These are phyloP conservation scores for Pilatotrama ljubarskyi DNA, from an alignment of 768 basidiomycete genomes.

Conservation along the genomic window DNA sequence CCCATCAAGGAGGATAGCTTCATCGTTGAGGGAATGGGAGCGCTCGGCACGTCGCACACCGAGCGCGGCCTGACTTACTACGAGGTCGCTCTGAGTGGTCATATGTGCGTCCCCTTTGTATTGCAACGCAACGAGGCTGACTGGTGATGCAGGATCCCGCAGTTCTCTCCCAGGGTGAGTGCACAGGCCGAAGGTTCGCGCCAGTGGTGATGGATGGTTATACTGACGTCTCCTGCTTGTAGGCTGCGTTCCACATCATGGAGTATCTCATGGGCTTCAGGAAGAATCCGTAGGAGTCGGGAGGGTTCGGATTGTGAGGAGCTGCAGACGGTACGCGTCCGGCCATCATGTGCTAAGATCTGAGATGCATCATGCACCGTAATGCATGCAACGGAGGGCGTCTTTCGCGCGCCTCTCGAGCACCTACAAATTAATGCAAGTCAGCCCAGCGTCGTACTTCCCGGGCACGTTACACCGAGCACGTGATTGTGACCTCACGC, in stretches of 20 bases:
- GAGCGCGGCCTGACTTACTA: constrained; percentile 70
- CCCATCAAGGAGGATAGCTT: constrained; percentile 67
- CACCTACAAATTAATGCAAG: too few species aligned
- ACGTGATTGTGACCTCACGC: too few species aligned
- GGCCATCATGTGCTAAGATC: too few species aligned
- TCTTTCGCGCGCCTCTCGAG: too few species aligned
- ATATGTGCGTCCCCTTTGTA: constrained; percentile 52
- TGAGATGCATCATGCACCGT: too few species aligned
- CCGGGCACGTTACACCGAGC: too few species aligned
- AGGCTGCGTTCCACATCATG: constrained; percentile 74
- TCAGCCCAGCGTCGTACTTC: too few species aligned
- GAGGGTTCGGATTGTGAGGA: too few species aligned
- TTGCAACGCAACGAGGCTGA: not conserved
- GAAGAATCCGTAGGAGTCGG: constrained; percentile 16
- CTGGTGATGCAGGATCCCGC: constrained; percentile 52
- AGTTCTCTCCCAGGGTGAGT: constrained; percentile 62
- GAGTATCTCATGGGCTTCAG: constrained; percentile 67
- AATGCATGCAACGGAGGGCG: too few species aligned
- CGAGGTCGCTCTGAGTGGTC: constrained; percentile 69
- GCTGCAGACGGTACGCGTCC: too few species aligned
- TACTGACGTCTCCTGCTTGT: not conserved
- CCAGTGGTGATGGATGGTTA: too few species aligned
- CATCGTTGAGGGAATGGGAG: constrained; percentile 68
- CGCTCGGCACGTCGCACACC: constrained; percentile 61
- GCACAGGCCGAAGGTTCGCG: too few species aligned